These are phyloP conservation scores for Marasmius tenuissimus DNA, from an alignment of 1,284 basidiomycete genomes.

Conservation along the genomic window DNA sequence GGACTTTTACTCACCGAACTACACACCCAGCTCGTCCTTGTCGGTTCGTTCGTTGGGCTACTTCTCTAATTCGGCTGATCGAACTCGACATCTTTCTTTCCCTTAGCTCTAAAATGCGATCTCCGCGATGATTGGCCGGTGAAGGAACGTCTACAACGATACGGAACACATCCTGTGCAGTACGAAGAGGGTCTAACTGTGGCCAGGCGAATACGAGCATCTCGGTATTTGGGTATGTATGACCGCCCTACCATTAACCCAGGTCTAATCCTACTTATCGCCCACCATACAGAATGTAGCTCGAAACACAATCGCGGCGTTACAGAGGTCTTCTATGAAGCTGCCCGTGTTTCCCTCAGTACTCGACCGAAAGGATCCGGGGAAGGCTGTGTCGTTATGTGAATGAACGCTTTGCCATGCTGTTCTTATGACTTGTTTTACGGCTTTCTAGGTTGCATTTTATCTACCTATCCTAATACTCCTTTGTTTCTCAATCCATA, in stretches of 20 bases:
- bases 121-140: conserved; percentile 77
- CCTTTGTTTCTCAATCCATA: neutral
- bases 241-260: neutral
- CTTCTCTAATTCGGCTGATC: conserved; percentile 5
- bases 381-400: conserved; percentile 57
- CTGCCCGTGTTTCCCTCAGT: conserved; percentile 79
- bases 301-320: conserved; percentile 96
- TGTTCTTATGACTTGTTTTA: neutral
- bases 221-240: conserved; percentile 82
- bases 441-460: neutral
- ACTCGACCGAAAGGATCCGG: conserved; percentile 69
- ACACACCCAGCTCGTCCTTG: conserved; percentile 73
- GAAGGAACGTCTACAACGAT: conserved; percentile 67
- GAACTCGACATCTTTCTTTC: conserved; percentile 7
- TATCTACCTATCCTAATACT: neutral
- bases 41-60: conserved; percentile 64
- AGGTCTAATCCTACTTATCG: conserved; percentile 3
- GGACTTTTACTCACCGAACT: conserved; percentile 8
- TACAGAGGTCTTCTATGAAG: conserved; percentile 88
- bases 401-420: conserved; percentile 20
- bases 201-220: conserved; percentile 88
- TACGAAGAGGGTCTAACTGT: conserved; percentile 90
- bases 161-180: conserved; percentile 70
- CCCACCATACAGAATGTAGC: conserved; percentile 75
- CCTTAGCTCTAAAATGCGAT: conserved; percentile 89